Base-by-base conservation (phyloP, 2,329 filamentous ascomycete species). In the Sclerotinia borealis region DNA sequence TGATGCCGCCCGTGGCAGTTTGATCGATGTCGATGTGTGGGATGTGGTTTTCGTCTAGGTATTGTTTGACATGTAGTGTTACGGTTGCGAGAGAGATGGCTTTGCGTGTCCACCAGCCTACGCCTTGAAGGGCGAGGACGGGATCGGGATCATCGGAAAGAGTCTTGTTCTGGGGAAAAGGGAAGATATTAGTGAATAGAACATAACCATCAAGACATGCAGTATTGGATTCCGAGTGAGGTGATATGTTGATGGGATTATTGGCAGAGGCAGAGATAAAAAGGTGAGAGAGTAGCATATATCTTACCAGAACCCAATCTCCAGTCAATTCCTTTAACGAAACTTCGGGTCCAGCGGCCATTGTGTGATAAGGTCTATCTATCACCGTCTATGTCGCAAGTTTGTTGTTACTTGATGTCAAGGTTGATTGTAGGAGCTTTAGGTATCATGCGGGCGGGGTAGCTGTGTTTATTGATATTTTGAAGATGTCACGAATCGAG, bases 1-100 rank as follows among this genome's bases (percentile, higher is more conserved):
- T 79, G 50, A 90, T 77, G 43, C 84, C 84, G 41, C 85, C 87
- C 0, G 84, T 86, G n/a, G 81, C 77, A n/a, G 80, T 77, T 70
- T 89, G 86, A 36, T 83, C 80, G 68, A 87, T 82, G 68, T 84
- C 79, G 74, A 88, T 80, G 71, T 83, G 79, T 27, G 76, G 75
- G 34, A 78, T 62, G 27, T 72, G 72, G 5, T 77, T 72, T 31
- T 76, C 74, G 31, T 77, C 73, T 59, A 74, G 73, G 73, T 79
- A 81, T 68, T 83, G 72, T 29, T 74, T 75, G 49, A 73, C 63
- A 63, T 72, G 66, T 1, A 77, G 79, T 11, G 82, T 85, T 51
- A 90, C 76, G 37, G 82, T 86, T 13, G 85, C 86, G 50, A 83
- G 73, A 51, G 76, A 72, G 68, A 89, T 81, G 52, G 84, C 83